These are phyloP conservation scores for Porodaedalea pini DNA, from an alignment of 1,284 basidiomycete genomes.

Conservation along the genomic window DNA sequence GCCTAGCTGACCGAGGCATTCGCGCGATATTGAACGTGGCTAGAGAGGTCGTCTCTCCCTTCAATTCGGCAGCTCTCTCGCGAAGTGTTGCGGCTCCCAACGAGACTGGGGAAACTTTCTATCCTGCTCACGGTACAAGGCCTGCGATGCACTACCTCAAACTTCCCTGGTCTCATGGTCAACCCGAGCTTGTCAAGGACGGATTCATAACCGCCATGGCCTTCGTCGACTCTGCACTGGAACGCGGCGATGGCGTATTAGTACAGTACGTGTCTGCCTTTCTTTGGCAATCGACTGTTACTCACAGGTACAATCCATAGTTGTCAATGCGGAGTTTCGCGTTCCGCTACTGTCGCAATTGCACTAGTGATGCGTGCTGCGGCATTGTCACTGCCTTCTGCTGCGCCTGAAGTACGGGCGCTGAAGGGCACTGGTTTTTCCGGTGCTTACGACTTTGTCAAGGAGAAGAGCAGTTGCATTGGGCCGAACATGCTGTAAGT, in stretches of 20 bases:
- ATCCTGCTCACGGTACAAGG: constrained; percentile 62
- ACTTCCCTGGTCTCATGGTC: constrained; percentile 92
- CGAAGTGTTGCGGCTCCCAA: constrained; percentile 54
- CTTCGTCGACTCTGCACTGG: constrained; percentile 76
- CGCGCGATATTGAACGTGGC: constrained; percentile 90
- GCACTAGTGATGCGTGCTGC: constrained; percentile 95
- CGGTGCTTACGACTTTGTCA: constrained; percentile 88
- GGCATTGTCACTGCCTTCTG: constrained; percentile 61
- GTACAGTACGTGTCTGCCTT: constrained; percentile 68
- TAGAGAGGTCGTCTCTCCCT: constrained; percentile 84
- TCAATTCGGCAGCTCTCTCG: constrained; percentile 55
- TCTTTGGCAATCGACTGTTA: constrained; percentile 14
- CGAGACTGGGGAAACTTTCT: constrained; percentile 2
- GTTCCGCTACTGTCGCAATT: constrained; percentile 90
- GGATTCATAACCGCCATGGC: constrained; percentile 79
- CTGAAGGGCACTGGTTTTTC: constrained; percentile 77
- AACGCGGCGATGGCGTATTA: constrained; percentile 74
- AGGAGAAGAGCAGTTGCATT: constrained; percentile 82
- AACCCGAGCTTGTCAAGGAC: constrained; percentile 76
- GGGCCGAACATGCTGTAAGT: constrained; percentile 96
- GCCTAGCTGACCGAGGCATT: constrained; percentile 71
- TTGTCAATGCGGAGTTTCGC: constrained; percentile 95
- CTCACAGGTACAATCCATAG: constrained; percentile 37
- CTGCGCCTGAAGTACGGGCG: constrained; percentile 73
- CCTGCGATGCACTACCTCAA: constrained; percentile 89